Evolutionary conservation across 1,284 basidiomycete genomes (phyloP).

Genomic region (Ceratobasidium sp.): DNA sequence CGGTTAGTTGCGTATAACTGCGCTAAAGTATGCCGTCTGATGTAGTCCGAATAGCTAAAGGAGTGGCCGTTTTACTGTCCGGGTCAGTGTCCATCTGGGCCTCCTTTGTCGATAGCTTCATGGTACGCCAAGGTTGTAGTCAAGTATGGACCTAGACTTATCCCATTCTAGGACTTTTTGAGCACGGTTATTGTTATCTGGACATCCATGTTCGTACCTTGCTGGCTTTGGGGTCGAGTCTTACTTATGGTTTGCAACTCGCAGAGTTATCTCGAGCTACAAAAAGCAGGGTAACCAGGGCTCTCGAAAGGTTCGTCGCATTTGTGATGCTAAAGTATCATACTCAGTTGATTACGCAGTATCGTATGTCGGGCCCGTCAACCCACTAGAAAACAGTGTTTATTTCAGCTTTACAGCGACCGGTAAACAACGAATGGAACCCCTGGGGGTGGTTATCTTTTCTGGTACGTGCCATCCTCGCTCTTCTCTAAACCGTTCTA

Average conservation of each 20-base stretch:
- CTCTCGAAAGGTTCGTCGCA: background rate
- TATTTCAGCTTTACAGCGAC: background rate
- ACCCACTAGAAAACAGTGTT: background rate
- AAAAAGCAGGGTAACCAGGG: conserved; percentile 34
- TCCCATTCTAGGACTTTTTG: conserved; percentile 19
- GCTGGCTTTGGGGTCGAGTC: background rate
- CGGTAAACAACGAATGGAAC: conserved; percentile 42
- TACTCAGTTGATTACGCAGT: background rate
- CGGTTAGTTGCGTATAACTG: background rate
- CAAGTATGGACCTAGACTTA: background rate
- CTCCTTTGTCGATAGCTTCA: conserved; percentile 40
- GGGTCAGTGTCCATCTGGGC: conserved; percentile 43
- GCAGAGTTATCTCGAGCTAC: conserved; percentile 22
- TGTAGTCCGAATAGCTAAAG: conserved; percentile 10
- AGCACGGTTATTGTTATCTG: conserved; percentile 41
- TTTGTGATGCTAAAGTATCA: no score
- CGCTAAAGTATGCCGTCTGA: background rate
- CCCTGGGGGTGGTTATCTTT: conserved; percentile 34
- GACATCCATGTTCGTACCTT: conserved; percentile 19
- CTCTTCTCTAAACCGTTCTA: background rate
- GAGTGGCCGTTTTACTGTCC: conserved; percentile 35
- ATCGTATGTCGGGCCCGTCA: conserved; percentile 15
- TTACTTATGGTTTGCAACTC: background rate
- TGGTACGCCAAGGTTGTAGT: background rate
- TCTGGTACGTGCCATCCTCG: conserved; percentile 8